A percentile compares a stretch with the other conserved stretches of the same genome.
Evolutionary conservation across 2,329 filamentous ascomycete genomes (phyloP).

Genomic region (Clonostachys byssicola): DNA sequence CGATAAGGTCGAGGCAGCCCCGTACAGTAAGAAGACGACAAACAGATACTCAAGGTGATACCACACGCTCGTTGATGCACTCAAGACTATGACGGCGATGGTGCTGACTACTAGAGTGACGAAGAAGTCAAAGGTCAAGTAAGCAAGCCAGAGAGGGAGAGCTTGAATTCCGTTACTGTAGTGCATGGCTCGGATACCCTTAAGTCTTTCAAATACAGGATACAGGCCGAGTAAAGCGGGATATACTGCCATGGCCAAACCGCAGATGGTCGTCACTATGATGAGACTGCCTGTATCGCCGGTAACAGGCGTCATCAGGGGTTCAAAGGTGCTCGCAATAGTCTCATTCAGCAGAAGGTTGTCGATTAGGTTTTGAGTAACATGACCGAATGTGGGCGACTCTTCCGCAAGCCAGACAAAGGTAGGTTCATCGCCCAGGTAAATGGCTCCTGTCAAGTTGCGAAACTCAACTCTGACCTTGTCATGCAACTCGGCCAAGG

Average conservation of each 20-base stretch:
- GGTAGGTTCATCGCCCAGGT: too few species aligned
- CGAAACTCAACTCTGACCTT: too few species aligned
- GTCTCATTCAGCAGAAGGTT: neutral
- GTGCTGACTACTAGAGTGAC: slow-evolving; percentile 60
- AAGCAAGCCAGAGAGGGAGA: slow-evolving; percentile 75
- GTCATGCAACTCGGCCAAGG: too few species aligned
- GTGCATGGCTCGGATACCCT: slow-evolving; percentile 68
- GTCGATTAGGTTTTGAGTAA: neutral
- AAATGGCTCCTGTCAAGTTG: too few species aligned
- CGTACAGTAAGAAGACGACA: slow-evolving; percentile 71
- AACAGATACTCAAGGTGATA: slow-evolving; percentile 60
- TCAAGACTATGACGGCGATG: slow-evolving; percentile 60
- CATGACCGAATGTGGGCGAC: too few species aligned
- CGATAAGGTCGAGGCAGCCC: slow-evolving; percentile 66
- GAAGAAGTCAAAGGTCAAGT: slow-evolving; percentile 69
- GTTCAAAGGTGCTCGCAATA: neutral
- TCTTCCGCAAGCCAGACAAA: too few species aligned
- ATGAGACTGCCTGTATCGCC: slow-evolving; percentile 64
- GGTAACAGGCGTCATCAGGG: neutral
- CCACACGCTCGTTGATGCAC: slow-evolving; percentile 28
- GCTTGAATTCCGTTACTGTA: slow-evolving; percentile 83
- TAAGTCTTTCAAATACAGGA: slow-evolving; percentile 71
- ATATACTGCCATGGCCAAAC: slow-evolving; percentile 58
- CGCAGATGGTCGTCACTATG: slow-evolving; percentile 62
- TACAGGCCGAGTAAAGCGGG: slow-evolving; percentile 61